phyloP scores from a whole-genome alignment of 768 basidiomycete genomes.

The Tricholoma hemisulphureum region DNA sequence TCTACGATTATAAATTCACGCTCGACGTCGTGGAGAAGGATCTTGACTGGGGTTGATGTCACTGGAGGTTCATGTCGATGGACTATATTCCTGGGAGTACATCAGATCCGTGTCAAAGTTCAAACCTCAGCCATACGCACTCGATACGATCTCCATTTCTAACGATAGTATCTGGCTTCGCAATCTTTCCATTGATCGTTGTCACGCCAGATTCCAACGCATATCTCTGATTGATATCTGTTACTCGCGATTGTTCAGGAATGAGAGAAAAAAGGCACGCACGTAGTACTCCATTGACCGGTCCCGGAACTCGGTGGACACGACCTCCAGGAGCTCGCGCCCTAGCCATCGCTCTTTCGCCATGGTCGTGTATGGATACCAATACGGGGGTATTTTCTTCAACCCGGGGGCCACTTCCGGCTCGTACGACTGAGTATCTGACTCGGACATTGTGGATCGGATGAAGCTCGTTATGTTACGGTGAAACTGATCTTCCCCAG shows the following conservation, averaged over 20 bases:
- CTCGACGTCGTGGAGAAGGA: slow-evolving; percentile 75
- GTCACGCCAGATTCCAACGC: slow-evolving; percentile 91
- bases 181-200: slow-evolving; percentile 88
- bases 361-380: slow-evolving; percentile 92
- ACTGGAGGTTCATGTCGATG: slow-evolving; percentile 98
- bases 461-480: slow-evolving; percentile 55
- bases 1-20: slow-evolving; percentile 89
- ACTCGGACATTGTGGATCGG: slow-evolving; percentile 49
- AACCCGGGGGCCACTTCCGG: slow-evolving; percentile 45
- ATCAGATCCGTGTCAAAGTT: neutral
- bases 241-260: neutral
- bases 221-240: slow-evolving; percentile 39
- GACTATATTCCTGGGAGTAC: slow-evolving; percentile 70
- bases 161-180: slow-evolving; percentile 74
- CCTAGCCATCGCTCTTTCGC: slow-evolving; percentile 90
- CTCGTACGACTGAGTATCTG: slow-evolving; percentile 32
- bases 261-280: slow-evolving; percentile 32
- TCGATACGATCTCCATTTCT: slow-evolving; percentile 88
- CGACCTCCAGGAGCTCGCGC: slow-evolving; percentile 84
- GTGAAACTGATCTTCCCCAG: slow-evolving; percentile 54
- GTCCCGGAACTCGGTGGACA: slow-evolving; percentile 93
- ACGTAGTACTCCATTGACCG: slow-evolving; percentile 96
- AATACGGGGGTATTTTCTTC: slow-evolving; percentile 84
- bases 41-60: slow-evolving; percentile 74
- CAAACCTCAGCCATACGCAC: slow-evolving; percentile 44